phyloP scores from a whole-genome alignment of 208 protist species.

The Leishmania gerbilli region DNA sequence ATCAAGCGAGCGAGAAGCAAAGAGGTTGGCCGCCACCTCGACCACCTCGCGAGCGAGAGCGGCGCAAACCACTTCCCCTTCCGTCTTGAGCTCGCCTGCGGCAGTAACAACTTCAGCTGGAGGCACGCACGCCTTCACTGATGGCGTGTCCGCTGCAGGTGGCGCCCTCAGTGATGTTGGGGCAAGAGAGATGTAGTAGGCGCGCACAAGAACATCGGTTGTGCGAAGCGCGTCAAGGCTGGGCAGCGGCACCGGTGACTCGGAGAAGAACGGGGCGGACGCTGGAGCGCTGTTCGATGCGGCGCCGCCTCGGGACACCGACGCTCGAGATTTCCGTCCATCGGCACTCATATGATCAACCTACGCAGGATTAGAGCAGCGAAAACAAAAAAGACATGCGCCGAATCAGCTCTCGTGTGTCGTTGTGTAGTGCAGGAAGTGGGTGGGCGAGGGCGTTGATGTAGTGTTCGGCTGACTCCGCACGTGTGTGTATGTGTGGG shows the following conservation, averaged over 20 bases:
- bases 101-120: not conserved
- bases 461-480: not conserved
- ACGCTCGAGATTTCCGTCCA: constrained; percentile 17
- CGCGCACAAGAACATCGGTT: constrained; percentile 23
- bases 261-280: constrained; percentile 14
- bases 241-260: constrained; percentile 24
- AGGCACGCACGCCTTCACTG: not conserved
- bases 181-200: constrained; percentile 19
- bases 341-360: constrained; percentile 16
- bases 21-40: constrained; percentile 41
- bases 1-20: constrained; percentile 64
- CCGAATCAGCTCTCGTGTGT: too few species aligned
- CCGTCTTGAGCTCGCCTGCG: constrained; percentile 6
- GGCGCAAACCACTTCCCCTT: constrained; percentile 60
- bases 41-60: constrained; percentile 75
- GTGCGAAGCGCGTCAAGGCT: constrained; percentile 26
- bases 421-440: not conserved
- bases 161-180: not conserved
- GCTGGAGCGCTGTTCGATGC: not conserved
- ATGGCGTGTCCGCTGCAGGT: not conserved
- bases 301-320: constrained; percentile 12
- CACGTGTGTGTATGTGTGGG: not conserved
- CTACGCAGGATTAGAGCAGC: too few species aligned
- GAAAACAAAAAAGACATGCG: not conserved
- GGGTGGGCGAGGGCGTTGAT: not conserved